Evolutionary conservation across 495 filamentous ascomycete genomes (phyloP), one percentile per base, ranked within the genome.

Genomic region (Terfezia claveryi): DNA sequence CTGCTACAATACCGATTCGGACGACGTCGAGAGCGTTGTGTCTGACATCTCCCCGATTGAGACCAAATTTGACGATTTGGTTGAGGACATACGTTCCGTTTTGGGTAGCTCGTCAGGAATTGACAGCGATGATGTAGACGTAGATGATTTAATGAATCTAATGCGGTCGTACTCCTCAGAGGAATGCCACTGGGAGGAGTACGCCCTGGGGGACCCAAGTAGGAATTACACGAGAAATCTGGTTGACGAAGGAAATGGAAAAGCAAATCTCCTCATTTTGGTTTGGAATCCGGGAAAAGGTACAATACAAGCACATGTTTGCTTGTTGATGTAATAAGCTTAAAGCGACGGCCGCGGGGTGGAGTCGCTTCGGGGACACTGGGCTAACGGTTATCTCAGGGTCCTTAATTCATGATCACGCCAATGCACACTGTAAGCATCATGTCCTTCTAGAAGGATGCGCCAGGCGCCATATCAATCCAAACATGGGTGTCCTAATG

Each of bases 261-360:
- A 89, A 65, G 81, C 83, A 66, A 94, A 94, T 65, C 65, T 95
- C 58, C 74, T 94, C 51, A 77, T 95, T 17, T 74, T 95, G 10
- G 88, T 94, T n/a, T 95, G 88, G 88, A 81, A 75, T 11, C 88
- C 88, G 17, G 83, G 85, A n/a, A 85, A 85, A 67, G 77, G 77
- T 20, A 87, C 80, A 20, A n/a, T 16, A 11, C 16, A 14, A 5
- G 17, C 17, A 20, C 4, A 6, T 46, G 12, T 17, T 17, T 17
- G 12, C 8, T 46, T 2, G 12, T 46, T 46, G 12, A 14, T 46
- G 12, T 20, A 46, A 46, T 46, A 9, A 14, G 41, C 12, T 46
- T 14, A 14, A 9, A 14, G 17, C 17, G 4, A 5, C 41, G 41
- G 41, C 41, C n/a, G n/a, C n/a, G n/a, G n/a, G n/a, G n/a, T n/a